phyloP scores from a whole-genome alignment of 2,329 filamentous ascomycete genomes.

The Zymoseptoria tritici region DNA sequence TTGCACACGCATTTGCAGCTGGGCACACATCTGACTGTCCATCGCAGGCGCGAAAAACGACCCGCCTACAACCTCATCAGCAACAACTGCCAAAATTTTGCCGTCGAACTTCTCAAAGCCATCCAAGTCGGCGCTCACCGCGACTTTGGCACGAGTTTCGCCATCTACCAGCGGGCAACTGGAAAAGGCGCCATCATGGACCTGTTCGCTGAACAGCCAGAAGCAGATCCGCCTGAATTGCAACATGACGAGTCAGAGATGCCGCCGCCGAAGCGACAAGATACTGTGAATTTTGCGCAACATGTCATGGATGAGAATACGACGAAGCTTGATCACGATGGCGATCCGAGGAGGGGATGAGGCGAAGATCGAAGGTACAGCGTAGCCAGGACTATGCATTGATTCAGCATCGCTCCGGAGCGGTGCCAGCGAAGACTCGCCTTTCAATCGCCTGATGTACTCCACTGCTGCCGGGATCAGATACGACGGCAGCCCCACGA shows the following conservation, averaged over 20 bases:
- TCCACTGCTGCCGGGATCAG: not conserved
- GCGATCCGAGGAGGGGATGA: not conserved
- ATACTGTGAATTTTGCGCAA: slow-evolving; percentile 10
- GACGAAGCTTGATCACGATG: slow-evolving; percentile 13
- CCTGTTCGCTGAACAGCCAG: slow-evolving; percentile 9
- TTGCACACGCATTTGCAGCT: no score
- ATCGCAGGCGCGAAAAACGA: slow-evolving; percentile 7
- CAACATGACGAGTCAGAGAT: slow-evolving; percentile 8
- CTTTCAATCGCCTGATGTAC: not conserved
- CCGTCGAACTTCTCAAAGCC: slow-evolving; percentile 12
- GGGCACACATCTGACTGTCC: no score
- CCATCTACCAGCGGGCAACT: slow-evolving; percentile 13
- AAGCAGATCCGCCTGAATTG: slow-evolving; percentile 3
- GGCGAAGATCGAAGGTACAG: not conserved
- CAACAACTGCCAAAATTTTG: slow-evolving; percentile 18
- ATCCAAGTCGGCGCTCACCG: slow-evolving; percentile 12
- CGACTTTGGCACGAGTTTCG: slow-evolving; percentile 13
- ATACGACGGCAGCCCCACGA: not conserved
- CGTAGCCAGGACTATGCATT: not conserved
- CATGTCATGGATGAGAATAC: slow-evolving; percentile 16
- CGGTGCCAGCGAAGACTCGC: not conserved
- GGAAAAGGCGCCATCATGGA: slow-evolving; percentile 12
- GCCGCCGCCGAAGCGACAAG: slow-evolving; percentile 7
- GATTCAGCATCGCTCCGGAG: not conserved
- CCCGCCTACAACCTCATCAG: slow-evolving; percentile 16